These are phyloP conservation scores for Solanum sitiens DNA, from an alignment of 257 asterid species.

Conservation along the genomic window DNA sequence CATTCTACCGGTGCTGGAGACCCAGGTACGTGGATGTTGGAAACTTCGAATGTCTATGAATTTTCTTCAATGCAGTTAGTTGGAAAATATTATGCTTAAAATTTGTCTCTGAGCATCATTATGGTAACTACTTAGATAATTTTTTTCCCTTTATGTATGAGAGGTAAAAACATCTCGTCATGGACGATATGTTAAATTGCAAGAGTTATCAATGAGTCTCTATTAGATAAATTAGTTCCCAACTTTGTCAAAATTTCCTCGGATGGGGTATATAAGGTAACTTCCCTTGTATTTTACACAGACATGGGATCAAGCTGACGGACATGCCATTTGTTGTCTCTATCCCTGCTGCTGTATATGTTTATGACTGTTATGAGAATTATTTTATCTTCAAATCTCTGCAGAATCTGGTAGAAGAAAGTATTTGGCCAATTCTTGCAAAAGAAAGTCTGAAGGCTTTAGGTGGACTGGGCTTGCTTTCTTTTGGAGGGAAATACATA, in stretches of 20 bases:
- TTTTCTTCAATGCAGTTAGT: neutral
- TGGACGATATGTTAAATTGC: neutral
- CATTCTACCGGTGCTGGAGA: slow-evolving; percentile 93
- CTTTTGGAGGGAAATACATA: slow-evolving; percentile 87
- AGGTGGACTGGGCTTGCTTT: slow-evolving; percentile 81
- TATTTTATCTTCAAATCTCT: neutral
- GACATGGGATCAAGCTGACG: neutral
- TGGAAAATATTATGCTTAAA: neutral
- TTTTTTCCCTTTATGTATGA: neutral
- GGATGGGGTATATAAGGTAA: neutral
- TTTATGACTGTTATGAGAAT: neutral
- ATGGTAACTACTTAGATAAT: neutral
- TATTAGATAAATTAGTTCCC: neutral
- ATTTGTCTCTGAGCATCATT: neutral
- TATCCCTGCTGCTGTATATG: slow-evolving; percentile 4
- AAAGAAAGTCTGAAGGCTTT: slow-evolving; percentile 92
- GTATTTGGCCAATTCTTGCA: slow-evolving; percentile 89
- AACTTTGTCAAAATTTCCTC: neutral
- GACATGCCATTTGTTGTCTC: neutral
- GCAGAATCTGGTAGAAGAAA: slow-evolving; percentile 72
- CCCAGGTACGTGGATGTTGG: slow-evolving; percentile 54
- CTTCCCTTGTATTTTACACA: neutral
- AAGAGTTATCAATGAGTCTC: neutral
- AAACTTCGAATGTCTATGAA: slow-evolving; percentile 5
- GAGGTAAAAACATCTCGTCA: neutral